phyloP scores from a whole-genome alignment of 164 flowering plant species.

The Piper longum region DNA sequence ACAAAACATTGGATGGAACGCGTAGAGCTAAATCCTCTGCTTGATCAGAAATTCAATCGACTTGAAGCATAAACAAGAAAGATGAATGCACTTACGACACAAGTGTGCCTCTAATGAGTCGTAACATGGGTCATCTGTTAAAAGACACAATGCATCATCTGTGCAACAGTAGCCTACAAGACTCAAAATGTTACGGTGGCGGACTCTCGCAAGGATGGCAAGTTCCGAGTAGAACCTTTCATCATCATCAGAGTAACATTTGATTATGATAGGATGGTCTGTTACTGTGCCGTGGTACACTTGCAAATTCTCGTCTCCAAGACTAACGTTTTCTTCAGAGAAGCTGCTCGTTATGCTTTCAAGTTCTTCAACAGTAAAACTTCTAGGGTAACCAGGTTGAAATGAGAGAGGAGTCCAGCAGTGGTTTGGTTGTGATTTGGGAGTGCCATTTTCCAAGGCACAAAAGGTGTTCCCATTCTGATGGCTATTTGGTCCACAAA shows the following conservation, averaged over 20 bases:
- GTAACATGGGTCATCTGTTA: slow-evolving; percentile 17
- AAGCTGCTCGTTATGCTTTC: slow-evolving; percentile 23
- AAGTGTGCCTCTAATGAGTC: slow-evolving; percentile 18
- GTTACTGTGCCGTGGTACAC: slow-evolving; percentile 18
- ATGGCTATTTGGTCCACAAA: background rate
- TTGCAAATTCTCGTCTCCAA: slow-evolving; percentile 7
- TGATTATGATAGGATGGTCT: slow-evolving; percentile 21
- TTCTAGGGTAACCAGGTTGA: slow-evolving; percentile 23
- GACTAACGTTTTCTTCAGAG: slow-evolving; percentile 9
- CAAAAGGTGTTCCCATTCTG: slow-evolving; percentile 1
- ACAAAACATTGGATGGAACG: background rate
- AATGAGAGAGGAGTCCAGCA: slow-evolving; percentile 29
- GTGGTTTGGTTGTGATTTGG: slow-evolving; percentile 12
- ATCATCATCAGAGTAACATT: slow-evolving; percentile 13
- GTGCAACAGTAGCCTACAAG: slow-evolving; percentile 36
- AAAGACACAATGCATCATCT: slow-evolving; percentile 11
- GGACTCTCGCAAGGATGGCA: slow-evolving; percentile 20
- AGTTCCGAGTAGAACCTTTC: slow-evolving; percentile 20
- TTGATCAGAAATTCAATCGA: background rate
- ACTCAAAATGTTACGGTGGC: slow-evolving; percentile 33
- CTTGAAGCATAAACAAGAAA: background rate
- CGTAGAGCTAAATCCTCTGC: background rate
- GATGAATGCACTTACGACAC: slow-evolving; percentile 15
- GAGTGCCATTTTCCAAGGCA: background rate
- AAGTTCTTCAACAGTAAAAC: slow-evolving; percentile 16